Evolutionary conservation across 1,284 basidiomycete genomes (phyloP), one percentile per base, ranked within the genome.

Genomic region (Trametes polyzona): DNA sequence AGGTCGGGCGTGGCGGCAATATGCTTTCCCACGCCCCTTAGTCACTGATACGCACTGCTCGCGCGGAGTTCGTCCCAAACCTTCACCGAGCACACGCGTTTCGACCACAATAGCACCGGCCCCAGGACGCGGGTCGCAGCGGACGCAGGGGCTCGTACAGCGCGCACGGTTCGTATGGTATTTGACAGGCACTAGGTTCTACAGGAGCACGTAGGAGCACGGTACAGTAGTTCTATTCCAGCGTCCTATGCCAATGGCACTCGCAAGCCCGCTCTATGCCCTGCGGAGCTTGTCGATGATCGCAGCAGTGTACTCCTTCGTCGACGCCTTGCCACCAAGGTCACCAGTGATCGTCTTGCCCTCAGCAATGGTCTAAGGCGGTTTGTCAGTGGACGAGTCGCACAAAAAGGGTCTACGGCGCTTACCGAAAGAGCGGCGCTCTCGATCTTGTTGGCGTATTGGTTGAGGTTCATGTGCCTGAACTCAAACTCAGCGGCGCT

Each of bases 331-430:
- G 51, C 95, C 95, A 47, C 96, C 95, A 59, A 98, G 79, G 76
- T 98, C 95, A 35, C 93, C 89, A 16, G 95, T 98, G 73, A 96
- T 96, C 47, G 81, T 74, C 80, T 92, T 94, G 69, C 96, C 95
- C 78, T 97, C 95, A 32, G 95, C 93, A 69, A 98, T 96, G 46
- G 95, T 97, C 93, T 95, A 64, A 7, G 44, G 56, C 53, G 48
- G 42, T 52, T 58, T 8, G 35, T 59, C 21, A 60, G 44, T 67
- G 64, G 9, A 57, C 17, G n/a, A n/a, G 36, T 36, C 42, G 44
- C 57, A 67, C 64, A n/a, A 43, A n/a, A 47, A 16, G 30, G 17
- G 4, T 32, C 59, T 53, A 64, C 55, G 59, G 61, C 55, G 67
- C 64, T 69, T 75, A 95, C 93, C 58, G 83, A 74, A 63, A 98